Evolutionary conservation across 2,329 filamentous ascomycete genomes (phyloP).

Genomic region (Dothideomycetes sp.): DNA sequence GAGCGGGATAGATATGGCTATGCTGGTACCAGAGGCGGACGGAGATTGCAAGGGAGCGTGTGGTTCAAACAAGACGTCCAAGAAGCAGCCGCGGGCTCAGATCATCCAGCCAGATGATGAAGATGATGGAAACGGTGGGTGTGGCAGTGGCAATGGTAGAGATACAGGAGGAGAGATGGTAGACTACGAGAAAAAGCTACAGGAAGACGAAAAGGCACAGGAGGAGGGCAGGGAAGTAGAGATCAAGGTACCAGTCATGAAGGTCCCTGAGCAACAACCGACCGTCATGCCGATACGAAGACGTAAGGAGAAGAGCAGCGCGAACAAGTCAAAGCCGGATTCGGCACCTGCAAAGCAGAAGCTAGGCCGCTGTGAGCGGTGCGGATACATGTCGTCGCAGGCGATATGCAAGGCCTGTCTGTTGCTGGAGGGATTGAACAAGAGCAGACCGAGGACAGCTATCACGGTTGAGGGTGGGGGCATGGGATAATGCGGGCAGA

Average conservation of each 20-base stretch:
- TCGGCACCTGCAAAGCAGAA: slow-evolving; percentile 47
- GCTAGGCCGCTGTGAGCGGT: slow-evolving; percentile 73
- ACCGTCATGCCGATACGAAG: slow-evolving; percentile 17
- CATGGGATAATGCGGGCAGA: neutral
- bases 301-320: slow-evolving; percentile 20
- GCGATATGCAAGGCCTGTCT: slow-evolving; percentile 87
- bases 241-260: slow-evolving; percentile 30
- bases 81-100: slow-evolving; percentile 15
- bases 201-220: slow-evolving; percentile 50
- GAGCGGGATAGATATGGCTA: slow-evolving; percentile 93
- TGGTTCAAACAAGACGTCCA: slow-evolving; percentile 21
- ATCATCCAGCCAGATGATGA: slow-evolving; percentile 21
- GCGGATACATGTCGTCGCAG: slow-evolving; percentile 94
- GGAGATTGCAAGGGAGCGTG: slow-evolving; percentile 38
- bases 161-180: slow-evolving; percentile 68
- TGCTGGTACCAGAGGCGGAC: slow-evolving; percentile 55
- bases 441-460: slow-evolving; percentile 40
- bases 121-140: slow-evolving; percentile 58
- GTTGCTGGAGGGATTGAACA: slow-evolving; percentile 82
- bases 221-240: slow-evolving; percentile 51
- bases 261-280: neutral
- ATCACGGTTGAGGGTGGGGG: slow-evolving; percentile 20
- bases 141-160: slow-evolving; percentile 59
- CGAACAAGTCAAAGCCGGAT: slow-evolving; percentile 3
- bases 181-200: slow-evolving; percentile 64